Evolutionary conservation across 257 asterid genomes (phyloP).

Genomic region (Fraxinus excelsior): DNA sequence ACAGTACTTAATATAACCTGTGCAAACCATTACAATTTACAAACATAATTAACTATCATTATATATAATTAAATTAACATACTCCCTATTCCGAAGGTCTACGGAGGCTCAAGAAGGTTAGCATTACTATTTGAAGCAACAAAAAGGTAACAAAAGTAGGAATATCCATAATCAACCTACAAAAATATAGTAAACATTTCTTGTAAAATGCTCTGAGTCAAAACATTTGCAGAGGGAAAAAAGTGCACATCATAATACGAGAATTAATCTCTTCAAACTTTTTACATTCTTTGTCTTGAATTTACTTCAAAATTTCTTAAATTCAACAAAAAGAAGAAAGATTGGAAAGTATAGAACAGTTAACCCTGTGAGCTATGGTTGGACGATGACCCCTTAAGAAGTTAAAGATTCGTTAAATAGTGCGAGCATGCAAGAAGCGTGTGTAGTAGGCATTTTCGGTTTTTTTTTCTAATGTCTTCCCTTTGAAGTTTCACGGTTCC

Average conservation of each 20-base stretch:
- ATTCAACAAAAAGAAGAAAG: neutral
- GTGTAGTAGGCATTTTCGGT: neutral
- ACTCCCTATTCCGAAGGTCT: neutral
- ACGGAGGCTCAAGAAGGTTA: neutral
- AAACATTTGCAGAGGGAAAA: neutral
- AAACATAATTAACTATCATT: neutral
- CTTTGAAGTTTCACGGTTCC: neutral
- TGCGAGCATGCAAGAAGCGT: neutral
- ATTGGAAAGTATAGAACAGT: neutral
- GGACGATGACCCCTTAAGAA: neutral
- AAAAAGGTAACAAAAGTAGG: neutral
- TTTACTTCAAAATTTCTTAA: neutral
- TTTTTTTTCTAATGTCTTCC: neutral
- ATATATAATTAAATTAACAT: neutral
- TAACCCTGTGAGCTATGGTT: neutral
- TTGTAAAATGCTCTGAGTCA: neutral
- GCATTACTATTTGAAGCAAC: neutral
- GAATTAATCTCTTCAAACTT: neutral
- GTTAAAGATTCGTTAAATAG: neutral
- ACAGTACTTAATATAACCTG: constrained; percentile 17
- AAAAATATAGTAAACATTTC: neutral
- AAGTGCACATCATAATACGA: neutral
- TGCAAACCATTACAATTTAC: constrained; percentile 21
- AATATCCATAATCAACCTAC: neutral
- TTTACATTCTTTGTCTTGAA: neutral